These are phyloP conservation scores for Ascochyta viciae-villosae DNA, from an alignment of 2,329 filamentous ascomycete genomes.

Conservation along the genomic window DNA sequence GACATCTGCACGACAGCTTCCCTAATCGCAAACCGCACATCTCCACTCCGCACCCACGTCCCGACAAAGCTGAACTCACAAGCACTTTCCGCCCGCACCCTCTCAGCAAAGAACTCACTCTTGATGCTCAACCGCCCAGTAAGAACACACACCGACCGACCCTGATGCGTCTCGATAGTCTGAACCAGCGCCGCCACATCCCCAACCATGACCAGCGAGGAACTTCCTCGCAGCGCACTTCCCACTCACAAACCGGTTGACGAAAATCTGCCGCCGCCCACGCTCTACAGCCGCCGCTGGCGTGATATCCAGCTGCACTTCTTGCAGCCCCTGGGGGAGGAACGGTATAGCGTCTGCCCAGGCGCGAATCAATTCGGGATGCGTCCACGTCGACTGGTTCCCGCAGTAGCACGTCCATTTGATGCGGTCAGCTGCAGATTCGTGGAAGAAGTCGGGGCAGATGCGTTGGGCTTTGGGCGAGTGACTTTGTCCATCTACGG, in stretches of 20 bases:
- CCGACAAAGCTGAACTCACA: not conserved
- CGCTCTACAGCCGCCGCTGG: too few species aligned
- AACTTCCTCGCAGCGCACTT: too few species aligned
- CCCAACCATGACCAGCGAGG: too few species aligned
- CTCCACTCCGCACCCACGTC: not conserved
- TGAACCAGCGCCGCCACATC: not conserved
- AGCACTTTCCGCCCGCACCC: not conserved
- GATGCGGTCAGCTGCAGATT: too few species aligned
- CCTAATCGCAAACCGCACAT: not conserved
- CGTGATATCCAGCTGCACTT: too few species aligned
- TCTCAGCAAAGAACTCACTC: not conserved
- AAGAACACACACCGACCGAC: not conserved
- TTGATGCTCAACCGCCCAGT: conserved; percentile 1
- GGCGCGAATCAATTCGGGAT: too few species aligned
- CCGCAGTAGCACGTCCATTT: too few species aligned
- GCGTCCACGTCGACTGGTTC: too few species aligned
- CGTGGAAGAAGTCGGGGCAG: conserved; percentile 3
- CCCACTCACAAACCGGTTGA: too few species aligned
- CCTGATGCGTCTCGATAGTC: not conserved
- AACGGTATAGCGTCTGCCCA: too few species aligned
- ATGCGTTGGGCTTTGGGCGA: not conserved
- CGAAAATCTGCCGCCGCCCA: too few species aligned
- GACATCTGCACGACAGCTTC: not conserved
- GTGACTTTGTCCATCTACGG: not conserved
- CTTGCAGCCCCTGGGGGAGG: too few species aligned